Evolutionary conservation across 176 grass and related monocot genomes (phyloP).

Genomic region (Poa pratensis): DNA sequence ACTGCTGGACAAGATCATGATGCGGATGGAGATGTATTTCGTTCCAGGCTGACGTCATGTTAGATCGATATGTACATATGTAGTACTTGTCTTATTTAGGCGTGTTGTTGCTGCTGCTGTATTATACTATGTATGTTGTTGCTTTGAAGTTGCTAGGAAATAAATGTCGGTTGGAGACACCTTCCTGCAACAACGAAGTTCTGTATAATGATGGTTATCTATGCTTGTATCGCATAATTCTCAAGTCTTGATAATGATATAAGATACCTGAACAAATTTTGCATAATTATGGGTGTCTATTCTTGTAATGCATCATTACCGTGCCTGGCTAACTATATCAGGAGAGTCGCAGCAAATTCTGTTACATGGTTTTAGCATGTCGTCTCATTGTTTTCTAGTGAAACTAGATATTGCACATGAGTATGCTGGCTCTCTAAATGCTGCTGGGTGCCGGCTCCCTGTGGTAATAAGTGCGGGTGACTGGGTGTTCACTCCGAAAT

Average conservation of each 20-base stretch:
- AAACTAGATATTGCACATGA: not conserved
- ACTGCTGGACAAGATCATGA: not conserved
- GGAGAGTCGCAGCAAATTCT: not conserved
- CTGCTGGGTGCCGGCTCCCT: not conserved
- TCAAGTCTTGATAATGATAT: not conserved
- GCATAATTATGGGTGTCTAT: not conserved
- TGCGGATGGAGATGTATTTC: slow-evolving; percentile 22
- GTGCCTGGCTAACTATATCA: not conserved
- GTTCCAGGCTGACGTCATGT: not conserved
- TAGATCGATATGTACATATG: slow-evolving; percentile 38
- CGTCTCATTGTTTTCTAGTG: not conserved
- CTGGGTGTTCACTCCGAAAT: not conserved
- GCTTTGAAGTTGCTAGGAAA: slow-evolving; percentile 1
- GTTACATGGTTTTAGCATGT: not conserved
- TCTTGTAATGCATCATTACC: slow-evolving; percentile 8
- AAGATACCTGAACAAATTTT: not conserved
- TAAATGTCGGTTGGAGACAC: not conserved
- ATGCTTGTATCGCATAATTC: slow-evolving; percentile 7
- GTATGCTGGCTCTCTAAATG: not conserved
- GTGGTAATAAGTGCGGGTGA: not conserved
- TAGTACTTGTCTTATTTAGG: slow-evolving; percentile 20
- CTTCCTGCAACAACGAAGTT: not conserved
- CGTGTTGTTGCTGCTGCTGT: not conserved
- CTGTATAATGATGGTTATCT: slow-evolving; percentile 4
- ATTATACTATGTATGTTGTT: slow-evolving; percentile 22